phyloP scores from a whole-genome alignment of 2,329 filamentous ascomycete genomes.

The Leptographium flavum region DNA sequence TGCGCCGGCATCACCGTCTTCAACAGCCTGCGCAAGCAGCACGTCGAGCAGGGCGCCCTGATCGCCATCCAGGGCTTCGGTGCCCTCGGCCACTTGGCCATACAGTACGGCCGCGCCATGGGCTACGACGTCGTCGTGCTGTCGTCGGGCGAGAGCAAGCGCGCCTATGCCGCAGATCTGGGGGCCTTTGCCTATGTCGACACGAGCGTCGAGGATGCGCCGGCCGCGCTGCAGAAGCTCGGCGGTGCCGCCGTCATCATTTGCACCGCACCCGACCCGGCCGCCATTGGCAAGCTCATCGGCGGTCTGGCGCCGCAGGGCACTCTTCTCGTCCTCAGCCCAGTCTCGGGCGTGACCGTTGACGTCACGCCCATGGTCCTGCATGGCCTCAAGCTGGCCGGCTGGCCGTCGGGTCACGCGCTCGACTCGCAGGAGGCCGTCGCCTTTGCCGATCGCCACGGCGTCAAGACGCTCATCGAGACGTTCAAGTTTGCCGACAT shows the following conservation, averaged over 20 bases:
- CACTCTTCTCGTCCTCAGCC: constrained; percentile 45
- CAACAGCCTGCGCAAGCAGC: constrained; percentile 41
- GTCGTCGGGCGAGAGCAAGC: constrained; percentile 48
- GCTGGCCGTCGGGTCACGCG: constrained; percentile 48
- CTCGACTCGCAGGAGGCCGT: constrained; percentile 53
- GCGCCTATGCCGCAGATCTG: constrained; percentile 47
- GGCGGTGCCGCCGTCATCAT: constrained; percentile 50
- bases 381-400: constrained; percentile 46
- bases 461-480: constrained; percentile 51
- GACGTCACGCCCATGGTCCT: constrained; percentile 26
- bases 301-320: constrained; percentile 38
- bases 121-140: constrained; percentile 60
- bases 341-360: constrained; percentile 29
- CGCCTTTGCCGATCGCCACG: constrained; percentile 45
- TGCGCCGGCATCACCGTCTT: constrained; percentile 54
- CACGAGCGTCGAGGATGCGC: constrained; percentile 36
- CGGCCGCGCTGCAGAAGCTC: constrained; percentile 29
- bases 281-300: constrained; percentile 37
- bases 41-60: constrained; percentile 34
- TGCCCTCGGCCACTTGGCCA: constrained; percentile 62
- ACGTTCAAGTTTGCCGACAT: constrained; percentile 43
- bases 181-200: constrained; percentile 49
- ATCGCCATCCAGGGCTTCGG: constrained; percentile 56
- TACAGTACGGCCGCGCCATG: constrained; percentile 65
- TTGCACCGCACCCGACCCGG: constrained; percentile 46